Evolutionary conservation across 2,329 filamentous ascomycete species (phyloP).

Genomic region (Microsporum canis): DNA sequence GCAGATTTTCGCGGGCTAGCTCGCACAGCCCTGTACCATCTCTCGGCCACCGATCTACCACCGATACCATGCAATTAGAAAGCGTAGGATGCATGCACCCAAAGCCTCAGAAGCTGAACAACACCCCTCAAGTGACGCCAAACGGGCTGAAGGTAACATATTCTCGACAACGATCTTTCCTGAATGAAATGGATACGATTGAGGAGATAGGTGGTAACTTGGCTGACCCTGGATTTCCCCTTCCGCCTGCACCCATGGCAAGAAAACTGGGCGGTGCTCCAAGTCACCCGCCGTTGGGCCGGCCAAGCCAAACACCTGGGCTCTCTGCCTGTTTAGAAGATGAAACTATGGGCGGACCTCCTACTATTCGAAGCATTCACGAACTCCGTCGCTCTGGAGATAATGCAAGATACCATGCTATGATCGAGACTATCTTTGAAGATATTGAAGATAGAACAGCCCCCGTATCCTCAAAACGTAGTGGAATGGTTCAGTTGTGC

Average conservation of each 20-base stretch:
- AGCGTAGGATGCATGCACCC: neutral
- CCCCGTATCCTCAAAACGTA: slow-evolving; percentile 39
- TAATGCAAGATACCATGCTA: slow-evolving; percentile 45
- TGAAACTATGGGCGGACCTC: slow-evolving; percentile 24
- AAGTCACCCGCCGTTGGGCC: neutral
- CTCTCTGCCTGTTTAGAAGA: slow-evolving; percentile 37
- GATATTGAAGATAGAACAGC: slow-evolving; percentile 43
- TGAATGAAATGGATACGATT: slow-evolving; percentile 38
- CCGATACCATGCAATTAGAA: neutral
- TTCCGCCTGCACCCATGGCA: neutral
- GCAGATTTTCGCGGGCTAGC: neutral
- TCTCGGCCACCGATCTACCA: neutral
- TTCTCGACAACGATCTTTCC: slow-evolving; percentile 47
- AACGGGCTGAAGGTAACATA: slow-evolving; percentile 45
- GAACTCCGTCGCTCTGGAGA: slow-evolving; percentile 50
- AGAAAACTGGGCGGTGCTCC: neutral
- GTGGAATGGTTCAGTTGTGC: slow-evolving; percentile 46
- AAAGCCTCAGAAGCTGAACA: neutral
- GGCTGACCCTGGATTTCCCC: neutral
- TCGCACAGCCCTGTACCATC: neutral
- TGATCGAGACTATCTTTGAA: slow-evolving; percentile 46
- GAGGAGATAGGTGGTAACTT: slow-evolving; percentile 10
- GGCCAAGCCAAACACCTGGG: neutral
- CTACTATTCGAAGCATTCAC: slow-evolving; percentile 45
- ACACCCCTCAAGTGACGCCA: slow-evolving; percentile 13